Conservation (phyloP, 345 rosid species). For the Barbarea vulgaris region DNA sequence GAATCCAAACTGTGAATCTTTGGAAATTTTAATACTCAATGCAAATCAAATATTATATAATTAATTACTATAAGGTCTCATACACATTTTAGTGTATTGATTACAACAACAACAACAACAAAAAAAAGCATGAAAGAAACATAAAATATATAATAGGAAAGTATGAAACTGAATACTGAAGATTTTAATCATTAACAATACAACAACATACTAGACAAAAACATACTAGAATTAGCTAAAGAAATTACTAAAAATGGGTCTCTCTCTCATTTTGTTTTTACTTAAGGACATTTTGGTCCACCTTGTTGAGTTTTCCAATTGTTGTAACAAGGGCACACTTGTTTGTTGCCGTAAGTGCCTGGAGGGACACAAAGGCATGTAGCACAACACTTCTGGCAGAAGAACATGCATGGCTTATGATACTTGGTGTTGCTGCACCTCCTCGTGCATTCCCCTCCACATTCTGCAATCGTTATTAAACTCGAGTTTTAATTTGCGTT, state of each 20-base stretch:
- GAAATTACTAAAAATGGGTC: not conserved
- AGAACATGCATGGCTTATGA: constrained; percentile 73
- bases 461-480: constrained; percentile 1
- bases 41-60: not conserved
- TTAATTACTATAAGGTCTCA: not conserved
- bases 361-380: constrained; percentile 85
- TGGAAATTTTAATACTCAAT: not conserved
- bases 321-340: constrained; percentile 72
- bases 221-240: not conserved
- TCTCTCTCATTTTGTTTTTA: not conserved
- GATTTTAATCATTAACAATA: not conserved
- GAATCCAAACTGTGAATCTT: not conserved
- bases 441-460: constrained; percentile 60
- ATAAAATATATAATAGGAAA: not conserved
- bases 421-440: constrained; percentile 71
- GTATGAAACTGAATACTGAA: not conserved
- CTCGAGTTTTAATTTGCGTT: not conserved
- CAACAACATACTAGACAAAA: constrained; percentile 2
- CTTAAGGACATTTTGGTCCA: constrained; percentile 72
- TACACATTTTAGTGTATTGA: not conserved
- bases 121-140: not conserved
- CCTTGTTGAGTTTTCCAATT: constrained; percentile 76
- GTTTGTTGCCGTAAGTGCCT: constrained; percentile 67
- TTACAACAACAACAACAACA: not conserved
- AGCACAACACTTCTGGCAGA: constrained; percentile 74